Evolutionary conservation across 2,329 filamentous ascomycete genomes (phyloP).

Genomic region (Dactylellina cionopaga): DNA sequence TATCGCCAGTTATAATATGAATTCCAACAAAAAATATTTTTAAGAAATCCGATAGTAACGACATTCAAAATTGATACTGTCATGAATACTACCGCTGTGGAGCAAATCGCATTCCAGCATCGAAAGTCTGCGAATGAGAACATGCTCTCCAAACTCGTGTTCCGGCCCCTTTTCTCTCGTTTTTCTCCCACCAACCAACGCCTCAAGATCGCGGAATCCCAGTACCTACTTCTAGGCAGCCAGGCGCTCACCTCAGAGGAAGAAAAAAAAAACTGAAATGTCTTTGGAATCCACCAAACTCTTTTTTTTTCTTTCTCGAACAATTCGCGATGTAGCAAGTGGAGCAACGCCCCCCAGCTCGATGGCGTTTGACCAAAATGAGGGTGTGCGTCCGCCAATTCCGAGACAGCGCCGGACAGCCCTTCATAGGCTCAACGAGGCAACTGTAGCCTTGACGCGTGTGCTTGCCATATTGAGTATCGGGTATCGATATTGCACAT

Average conservation of each 20-base stretch:
- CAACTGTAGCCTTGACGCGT: slow-evolving; percentile 50
- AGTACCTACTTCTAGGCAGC: slow-evolving; percentile 42
- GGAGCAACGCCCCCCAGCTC: slow-evolving; percentile 25
- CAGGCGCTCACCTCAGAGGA: slow-evolving; percentile 40
- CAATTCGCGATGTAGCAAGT: slow-evolving; percentile 48
- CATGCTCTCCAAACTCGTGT: slow-evolving; percentile 21
- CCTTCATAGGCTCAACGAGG: slow-evolving; percentile 22
- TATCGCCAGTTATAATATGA: too few relatives aligned
- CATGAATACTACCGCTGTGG: slow-evolving; percentile 39
- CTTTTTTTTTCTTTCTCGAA: too few relatives aligned
- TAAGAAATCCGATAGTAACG: too few relatives aligned
- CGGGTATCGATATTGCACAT: slow-evolving; percentile 41
- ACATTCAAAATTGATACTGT: not conserved
- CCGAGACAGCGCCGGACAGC: slow-evolving; percentile 37
- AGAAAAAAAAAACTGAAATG: too few relatives aligned
- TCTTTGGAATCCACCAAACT: slow-evolving; percentile 24
- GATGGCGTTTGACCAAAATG: slow-evolving; percentile 20
- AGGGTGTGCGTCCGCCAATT: slow-evolving; percentile 26
- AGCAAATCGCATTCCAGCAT: not conserved
- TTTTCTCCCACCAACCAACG: slow-evolving; percentile 36
- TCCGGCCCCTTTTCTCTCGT: slow-evolving; percentile 22
- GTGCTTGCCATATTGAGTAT: slow-evolving; percentile 38
- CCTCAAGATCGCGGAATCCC: slow-evolving; percentile 11
- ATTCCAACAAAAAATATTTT: too few relatives aligned
- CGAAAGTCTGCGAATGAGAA: slow-evolving; percentile 27